A percentile compares a stretch with the other conserved stretches of the same genome.
Evolutionary conservation across 1,284 basidiomycete genomes (phyloP).

Genomic region (Uromyces viciae-fabae): DNA sequence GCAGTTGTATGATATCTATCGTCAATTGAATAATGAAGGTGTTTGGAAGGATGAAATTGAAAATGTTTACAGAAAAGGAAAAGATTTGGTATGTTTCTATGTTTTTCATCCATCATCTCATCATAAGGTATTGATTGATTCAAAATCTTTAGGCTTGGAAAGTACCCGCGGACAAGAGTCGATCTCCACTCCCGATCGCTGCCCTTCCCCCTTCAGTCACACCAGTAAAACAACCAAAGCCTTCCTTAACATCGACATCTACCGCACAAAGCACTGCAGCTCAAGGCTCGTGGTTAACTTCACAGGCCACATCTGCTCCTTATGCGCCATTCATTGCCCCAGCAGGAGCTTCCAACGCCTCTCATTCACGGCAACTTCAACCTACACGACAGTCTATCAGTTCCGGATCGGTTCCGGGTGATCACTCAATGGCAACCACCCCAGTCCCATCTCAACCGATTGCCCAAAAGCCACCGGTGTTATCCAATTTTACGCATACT

Average conservation of each 20-base stretch:
- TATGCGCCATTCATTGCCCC: slow-evolving; percentile 17
- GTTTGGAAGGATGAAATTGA: slow-evolving; percentile 85
- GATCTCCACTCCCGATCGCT: slow-evolving; percentile 7
- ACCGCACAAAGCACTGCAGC: neutral
- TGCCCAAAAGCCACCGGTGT: neutral
- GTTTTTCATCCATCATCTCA: neutral
- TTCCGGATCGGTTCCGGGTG: neutral
- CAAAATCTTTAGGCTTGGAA: slow-evolving; percentile 14
- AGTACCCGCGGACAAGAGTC: slow-evolving; percentile 31
- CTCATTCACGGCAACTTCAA: neutral
- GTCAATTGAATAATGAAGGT: slow-evolving; percentile 70
- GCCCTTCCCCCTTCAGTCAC: slow-evolving; percentile 3
- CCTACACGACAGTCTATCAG: slow-evolving; percentile 14
- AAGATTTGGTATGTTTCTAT: slow-evolving; percentile 43
- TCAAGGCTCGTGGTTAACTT: neutral
- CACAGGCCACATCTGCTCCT: slow-evolving; percentile 11
- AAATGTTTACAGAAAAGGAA: slow-evolving; percentile 62
- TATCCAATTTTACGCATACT: neutral
- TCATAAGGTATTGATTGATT: neutral
- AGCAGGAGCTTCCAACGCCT: neutral
- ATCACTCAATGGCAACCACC: neutral
- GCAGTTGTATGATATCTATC: slow-evolving; percentile 77
- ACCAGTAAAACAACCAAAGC: neutral
- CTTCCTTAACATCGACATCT: neutral
- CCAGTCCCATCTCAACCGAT: neutral